A percentile compares a stretch with the other conserved stretches of the same genome.
These are phyloP conservation scores for Penicillium robsamsonii DNA, from an alignment of 495 filamentous ascomycete genomes.

Conservation along the genomic window DNA sequence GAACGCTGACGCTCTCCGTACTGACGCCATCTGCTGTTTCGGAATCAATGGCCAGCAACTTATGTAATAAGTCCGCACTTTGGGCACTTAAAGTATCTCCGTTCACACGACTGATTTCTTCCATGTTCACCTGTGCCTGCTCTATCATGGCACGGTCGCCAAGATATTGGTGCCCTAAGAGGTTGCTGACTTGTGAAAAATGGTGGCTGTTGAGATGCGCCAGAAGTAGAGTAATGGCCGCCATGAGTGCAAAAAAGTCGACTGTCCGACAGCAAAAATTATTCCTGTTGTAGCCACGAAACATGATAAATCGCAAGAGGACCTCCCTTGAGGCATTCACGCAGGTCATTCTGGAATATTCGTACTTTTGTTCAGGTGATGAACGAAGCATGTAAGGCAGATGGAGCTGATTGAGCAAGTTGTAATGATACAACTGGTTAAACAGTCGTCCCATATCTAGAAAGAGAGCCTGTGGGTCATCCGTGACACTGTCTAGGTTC, in stretches of 20 bases:
- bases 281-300: conserved; percentile 33
- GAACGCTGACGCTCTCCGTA: conserved; percentile 18
- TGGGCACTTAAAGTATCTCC: conserved; percentile 31
- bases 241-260: conserved; percentile 51
- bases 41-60: conserved; percentile 35
- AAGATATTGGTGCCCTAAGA: conserved; percentile 38
- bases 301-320: conserved; percentile 37
- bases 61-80: conserved; percentile 33
- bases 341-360: conserved; percentile 39
- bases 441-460: conserved; percentile 27
- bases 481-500: conserved; percentile 5
- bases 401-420: conserved; percentile 35
- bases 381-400: conserved; percentile 27
- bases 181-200: conserved; percentile 5
- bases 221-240: conserved; percentile 34
- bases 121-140: conserved; percentile 37
- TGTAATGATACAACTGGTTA: conserved; percentile 42
- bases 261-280: conserved; percentile 44
- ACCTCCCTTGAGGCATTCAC: conserved; percentile 46
- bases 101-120: conserved; percentile 26
- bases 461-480: conserved; percentile 14
- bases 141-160: conserved; percentile 47
- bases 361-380: conserved; percentile 12
- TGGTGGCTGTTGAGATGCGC: conserved; percentile 24
- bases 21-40: conserved; percentile 22